Conservation (phyloP, 805 yeast genomes). For the Metschnikowia colocasiae region DNA sequence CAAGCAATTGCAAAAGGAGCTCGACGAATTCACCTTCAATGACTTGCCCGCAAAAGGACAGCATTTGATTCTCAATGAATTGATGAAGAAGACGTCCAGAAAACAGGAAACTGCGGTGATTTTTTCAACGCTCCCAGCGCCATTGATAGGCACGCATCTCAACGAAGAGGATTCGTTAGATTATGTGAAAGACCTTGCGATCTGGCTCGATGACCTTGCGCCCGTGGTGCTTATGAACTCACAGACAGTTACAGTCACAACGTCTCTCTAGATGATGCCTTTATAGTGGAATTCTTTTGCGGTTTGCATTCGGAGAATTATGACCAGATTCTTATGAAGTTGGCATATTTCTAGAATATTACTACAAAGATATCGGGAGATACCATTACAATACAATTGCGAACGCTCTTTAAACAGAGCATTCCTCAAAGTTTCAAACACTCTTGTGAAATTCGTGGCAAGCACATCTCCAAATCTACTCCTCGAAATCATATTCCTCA, state of each 20-base stretch:
- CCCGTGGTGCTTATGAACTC: conserved; percentile 83
- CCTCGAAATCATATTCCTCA: conserved; percentile 5
- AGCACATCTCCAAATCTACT: not conserved
- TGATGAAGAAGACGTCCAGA: conserved; percentile 65
- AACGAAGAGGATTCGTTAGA: conserved; percentile 65
- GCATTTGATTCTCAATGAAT: conserved; percentile 80
- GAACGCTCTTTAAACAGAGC: too few species aligned
- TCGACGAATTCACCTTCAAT: conserved; percentile 55
- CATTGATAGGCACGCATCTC: conserved; percentile 75
- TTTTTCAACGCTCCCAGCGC: conserved; percentile 88
- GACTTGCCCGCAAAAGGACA: conserved; percentile 92
- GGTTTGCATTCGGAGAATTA: too few species aligned
- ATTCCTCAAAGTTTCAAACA: too few species aligned
- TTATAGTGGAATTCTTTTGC: too few species aligned
- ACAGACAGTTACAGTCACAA: conserved; percentile 93
- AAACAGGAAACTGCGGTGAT: conserved; percentile 59
- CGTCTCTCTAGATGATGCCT: conserved; percentile 67
- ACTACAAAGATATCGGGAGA: too few species aligned
- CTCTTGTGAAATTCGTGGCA: too few species aligned
- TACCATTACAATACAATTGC: too few species aligned
- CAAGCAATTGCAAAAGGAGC: conserved; percentile 37
- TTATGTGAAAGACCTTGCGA: conserved; percentile 69
- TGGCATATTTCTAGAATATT: too few species aligned
- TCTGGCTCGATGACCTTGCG: conserved; percentile 81
- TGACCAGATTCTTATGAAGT: not conserved